Evolutionary conservation across 306 rosid genomes (phyloP), one percentile per base, ranked within the genome.

Genomic region (Vigna reflexopilosa): DNA sequence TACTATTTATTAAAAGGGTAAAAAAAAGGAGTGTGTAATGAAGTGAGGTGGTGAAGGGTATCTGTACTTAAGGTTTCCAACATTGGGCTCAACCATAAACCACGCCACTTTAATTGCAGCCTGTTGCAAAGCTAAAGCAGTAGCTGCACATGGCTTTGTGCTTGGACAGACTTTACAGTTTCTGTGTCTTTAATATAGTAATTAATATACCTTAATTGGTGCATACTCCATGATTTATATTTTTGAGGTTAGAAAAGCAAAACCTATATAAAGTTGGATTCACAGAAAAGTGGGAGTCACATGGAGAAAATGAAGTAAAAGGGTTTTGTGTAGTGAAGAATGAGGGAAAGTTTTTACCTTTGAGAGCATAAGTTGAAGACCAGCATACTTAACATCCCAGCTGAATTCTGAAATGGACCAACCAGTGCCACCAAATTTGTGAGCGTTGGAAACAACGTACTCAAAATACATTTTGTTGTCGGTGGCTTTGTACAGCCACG

Each of bases 301-400:
- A 38, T 49, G 56, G 36, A 6, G 36, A 19, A 32, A 24, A 7
- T 38, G 28, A 52, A 62, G 9, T 36, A 8, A 34, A 3, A 44
- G 13, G 48, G 13, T 10, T 2, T 1, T 38, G 44, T 38, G 1
- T 6, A 38, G 44, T 38, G 13, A 42, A 20, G 15, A 38, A 36
- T 67, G 55, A 67, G 61, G 78, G 75, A 4, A 62, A 74, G 5
- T 26, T 78, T 85, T 30, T 30, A 93, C 98, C 98, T 88, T 77
- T 6, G 98, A 88, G 64, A 91, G 91, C 4, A 96, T 48, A 70
- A 96, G 52, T 89, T 96, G 99, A 28, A 96, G 88, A 54, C 96
- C 99, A 68, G 99, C 98, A 68, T 93, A 96, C 36, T 96, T 96
- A 7, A 96, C 98, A 11, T 96, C 99, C 99, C 99, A 96, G 80